Percentiles rank a stretch among this genome's conserved stretches.
These are phyloP conservation scores for Brasenia schreberi DNA, from an alignment of 164 flowering plant species.

Conservation along the genomic window DNA sequence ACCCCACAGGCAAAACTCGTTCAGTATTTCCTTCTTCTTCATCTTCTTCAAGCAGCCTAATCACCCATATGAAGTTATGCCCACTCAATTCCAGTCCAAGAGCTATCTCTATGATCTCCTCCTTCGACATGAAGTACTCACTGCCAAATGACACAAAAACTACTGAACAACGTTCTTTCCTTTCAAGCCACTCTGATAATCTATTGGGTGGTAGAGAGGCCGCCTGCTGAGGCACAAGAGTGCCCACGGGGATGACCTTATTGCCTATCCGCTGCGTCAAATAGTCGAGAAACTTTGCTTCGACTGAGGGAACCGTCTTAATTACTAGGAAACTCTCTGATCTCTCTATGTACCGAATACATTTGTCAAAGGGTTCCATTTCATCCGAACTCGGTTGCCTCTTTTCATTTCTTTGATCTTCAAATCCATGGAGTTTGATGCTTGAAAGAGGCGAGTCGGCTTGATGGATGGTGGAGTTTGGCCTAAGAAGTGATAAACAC, in stretches of 20 bases:
- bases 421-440: slow-evolving; percentile 6
- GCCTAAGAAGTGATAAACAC: not conserved
- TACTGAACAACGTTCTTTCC: slow-evolving; percentile 8
- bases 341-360: slow-evolving; percentile 4
- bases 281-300: slow-evolving; percentile 21
- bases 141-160: slow-evolving; percentile 32
- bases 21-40: slow-evolving; percentile 8
- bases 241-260: slow-evolving; percentile 22
- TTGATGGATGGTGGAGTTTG: too few species aligned
- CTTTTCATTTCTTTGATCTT: not conserved
- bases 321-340: slow-evolving; percentile 10
- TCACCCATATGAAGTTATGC: slow-evolving; percentile 23
- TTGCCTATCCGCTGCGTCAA: slow-evolving; percentile 6
- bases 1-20: slow-evolving; percentile 14
- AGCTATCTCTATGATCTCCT: slow-evolving; percentile 24
- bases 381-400: not conserved
- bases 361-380: slow-evolving; percentile 1
- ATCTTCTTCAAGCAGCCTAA: not conserved
- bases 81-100: slow-evolving; percentile 21
- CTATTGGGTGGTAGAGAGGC: not conserved
- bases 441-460: slow-evolving; percentile 9
- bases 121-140: slow-evolving; percentile 23
- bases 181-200: slow-evolving; percentile 19
- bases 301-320: slow-evolving; percentile 21
- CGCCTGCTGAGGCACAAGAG: slow-evolving; percentile 16